A percentile compares a stretch with the other conserved stretches of the same genome.
Evolutionary conservation across 805 yeast species (phyloP).

Genomic region (Candida nonsorbophila): DNA sequence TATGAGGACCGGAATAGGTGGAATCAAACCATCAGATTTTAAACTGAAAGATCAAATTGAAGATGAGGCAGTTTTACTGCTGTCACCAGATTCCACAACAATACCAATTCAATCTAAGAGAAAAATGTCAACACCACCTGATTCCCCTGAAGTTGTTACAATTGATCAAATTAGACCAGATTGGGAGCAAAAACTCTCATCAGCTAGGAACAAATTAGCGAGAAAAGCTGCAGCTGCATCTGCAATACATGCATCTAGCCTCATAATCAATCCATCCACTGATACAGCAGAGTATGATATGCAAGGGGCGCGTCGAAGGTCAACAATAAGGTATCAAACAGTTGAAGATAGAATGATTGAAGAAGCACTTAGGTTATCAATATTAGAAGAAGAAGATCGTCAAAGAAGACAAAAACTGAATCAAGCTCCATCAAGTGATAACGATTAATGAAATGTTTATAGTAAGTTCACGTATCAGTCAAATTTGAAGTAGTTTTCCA

Average conservation of each 20-base stretch:
- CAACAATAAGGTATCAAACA: constrained; percentile 9
- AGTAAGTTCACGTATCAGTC: too few relatives aligned
- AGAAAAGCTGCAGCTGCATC: constrained; percentile 91
- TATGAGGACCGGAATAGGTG: constrained; percentile 53
- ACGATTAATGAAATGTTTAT: too few relatives aligned
- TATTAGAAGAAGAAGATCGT: constrained; percentile 64
- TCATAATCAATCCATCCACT: constrained; percentile 39
- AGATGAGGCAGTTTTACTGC: constrained; percentile 5
- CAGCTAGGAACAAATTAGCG: constrained; percentile 74
- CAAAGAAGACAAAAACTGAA: constrained; percentile 21
- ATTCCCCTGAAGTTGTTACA: constrained; percentile 66
- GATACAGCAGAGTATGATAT: constrained; percentile 10
- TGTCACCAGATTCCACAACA: constrained; percentile 4
- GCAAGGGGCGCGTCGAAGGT: constrained; percentile 10
- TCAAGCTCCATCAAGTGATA: too few relatives aligned
- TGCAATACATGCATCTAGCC: constrained; percentile 85
- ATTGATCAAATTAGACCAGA: constrained; percentile 86
- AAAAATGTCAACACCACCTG: constrained; percentile 53
- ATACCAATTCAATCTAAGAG: constrained; percentile 9
- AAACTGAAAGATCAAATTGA: constrained; percentile 1
- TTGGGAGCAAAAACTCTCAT: constrained; percentile 73
- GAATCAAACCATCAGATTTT: constrained; percentile 43
- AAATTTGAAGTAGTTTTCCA: too few relatives aligned
- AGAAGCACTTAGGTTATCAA: constrained; percentile 72
- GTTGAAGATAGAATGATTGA: constrained; percentile 72